phyloP scores from a whole-genome alignment of 2,329 filamentous ascomycete genomes.

The Paecilomyces fulvus region DNA sequence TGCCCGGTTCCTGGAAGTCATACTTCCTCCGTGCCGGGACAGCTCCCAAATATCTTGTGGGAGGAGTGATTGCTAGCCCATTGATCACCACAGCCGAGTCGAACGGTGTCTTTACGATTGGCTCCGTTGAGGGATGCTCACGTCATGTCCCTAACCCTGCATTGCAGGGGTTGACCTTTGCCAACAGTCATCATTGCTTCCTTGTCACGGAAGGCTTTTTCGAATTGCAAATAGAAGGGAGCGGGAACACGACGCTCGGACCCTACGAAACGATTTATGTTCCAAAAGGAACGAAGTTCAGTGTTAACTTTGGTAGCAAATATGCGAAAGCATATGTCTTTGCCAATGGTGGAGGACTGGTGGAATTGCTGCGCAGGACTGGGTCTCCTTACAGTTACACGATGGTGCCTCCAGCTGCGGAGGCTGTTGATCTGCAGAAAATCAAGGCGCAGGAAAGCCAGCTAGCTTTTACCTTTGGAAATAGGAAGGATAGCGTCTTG shows the following conservation, averaged over 20 bases:
- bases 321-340: not conserved
- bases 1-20: conserved; percentile 33
- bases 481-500: not conserved
- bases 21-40: conserved; percentile 48
- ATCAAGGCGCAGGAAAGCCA: not conserved
- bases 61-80: conserved; percentile 40
- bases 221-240: not conserved
- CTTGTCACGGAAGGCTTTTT: not conserved
- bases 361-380: not conserved
- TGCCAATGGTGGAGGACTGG: not conserved
- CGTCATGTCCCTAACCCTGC: not conserved
- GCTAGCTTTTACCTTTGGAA: not conserved
- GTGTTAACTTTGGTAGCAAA: not conserved
- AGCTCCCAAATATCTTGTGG: conserved; percentile 39
- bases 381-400: not conserved
- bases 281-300: not conserved
- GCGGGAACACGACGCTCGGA: not conserved
- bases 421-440: not conserved
- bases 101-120: conserved; percentile 44
- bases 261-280: not conserved
- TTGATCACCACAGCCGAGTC: conserved; percentile 43
- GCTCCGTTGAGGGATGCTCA: conserved; percentile 37
- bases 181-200: not conserved
- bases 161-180: not conserved
- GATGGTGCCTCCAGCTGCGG: not conserved